phyloP scores from a whole-genome alignment of 306 rosid genomes.

The Quercus aquifolioides region DNA sequence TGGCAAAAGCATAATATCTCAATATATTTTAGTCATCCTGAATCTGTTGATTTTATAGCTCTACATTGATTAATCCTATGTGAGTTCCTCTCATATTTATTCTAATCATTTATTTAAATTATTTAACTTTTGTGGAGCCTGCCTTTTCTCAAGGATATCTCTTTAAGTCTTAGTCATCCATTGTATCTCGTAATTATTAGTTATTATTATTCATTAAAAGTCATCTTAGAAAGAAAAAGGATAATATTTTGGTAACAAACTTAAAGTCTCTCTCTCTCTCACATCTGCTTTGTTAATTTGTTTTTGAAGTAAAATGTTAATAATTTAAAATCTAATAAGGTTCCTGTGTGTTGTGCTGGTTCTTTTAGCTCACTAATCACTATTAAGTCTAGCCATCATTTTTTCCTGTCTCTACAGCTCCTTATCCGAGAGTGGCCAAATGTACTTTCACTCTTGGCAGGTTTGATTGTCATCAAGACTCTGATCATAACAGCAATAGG shows the following conservation, averaged over 20 bases:
- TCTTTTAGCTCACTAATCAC: not conserved
- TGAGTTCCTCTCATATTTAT: not conserved
- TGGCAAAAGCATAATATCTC: not conserved
- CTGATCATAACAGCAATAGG: conserved; percentile 93
- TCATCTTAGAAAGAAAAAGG: not conserved
- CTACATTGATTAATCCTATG: not conserved
- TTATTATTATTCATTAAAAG: not conserved
- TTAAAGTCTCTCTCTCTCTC: not conserved
- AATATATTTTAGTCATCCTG: not conserved
- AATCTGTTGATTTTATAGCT: not conserved
- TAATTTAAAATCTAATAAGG: not conserved
- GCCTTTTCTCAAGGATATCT: not conserved
- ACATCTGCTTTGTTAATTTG: not conserved
- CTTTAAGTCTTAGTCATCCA: not conserved
- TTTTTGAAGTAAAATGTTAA: not conserved
- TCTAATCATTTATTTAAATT: not conserved
- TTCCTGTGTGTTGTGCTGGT: not conserved
- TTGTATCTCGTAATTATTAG: not conserved
- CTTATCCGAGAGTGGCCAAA: conserved; percentile 98
- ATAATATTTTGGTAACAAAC: not conserved
- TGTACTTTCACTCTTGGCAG: conserved; percentile 89
- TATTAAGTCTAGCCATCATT: not conserved
- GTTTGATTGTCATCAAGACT: conserved; percentile 87
- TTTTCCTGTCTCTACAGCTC: conserved; percentile 56
- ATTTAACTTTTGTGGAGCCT: not conserved